Base-by-base conservation (phyloP, 2,329 filamentous ascomycete species). In the Ophiostoma tasmaniense region DNA sequence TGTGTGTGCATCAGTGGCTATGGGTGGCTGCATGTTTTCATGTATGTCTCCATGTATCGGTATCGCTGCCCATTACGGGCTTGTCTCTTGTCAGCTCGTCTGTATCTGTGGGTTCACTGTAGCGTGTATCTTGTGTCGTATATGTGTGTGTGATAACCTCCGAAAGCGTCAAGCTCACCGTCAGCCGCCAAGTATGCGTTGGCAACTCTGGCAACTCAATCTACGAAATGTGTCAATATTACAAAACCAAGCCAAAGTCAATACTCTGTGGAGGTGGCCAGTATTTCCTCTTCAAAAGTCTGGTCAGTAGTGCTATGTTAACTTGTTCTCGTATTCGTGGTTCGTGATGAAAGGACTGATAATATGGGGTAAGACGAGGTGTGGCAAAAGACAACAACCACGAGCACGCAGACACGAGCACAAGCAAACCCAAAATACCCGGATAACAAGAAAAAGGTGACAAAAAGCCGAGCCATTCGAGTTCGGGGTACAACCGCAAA, bases 301-400 rank as follows among this genome's bases (percentile, higher is more conserved):
- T 13, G 42, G 25, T 10, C 17, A 55, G 10, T 25, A 25, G 50
- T 25, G 22, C 22, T 55, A 28, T 25, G 20, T 20, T 25, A 55
- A 22, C 50, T 55, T 25, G 50, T 55, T 25, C 50, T 55, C 10
- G 22, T 55, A 10, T 55, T 55, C 10, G 22, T 55, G 50, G 50
- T 55, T 55, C n/a, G 50, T 55, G 50, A 55, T 55, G n/a, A 55
- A 55, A 55, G 50, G 50, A 55, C 50, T 55, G 50, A 25, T 45
- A 25, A 55, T 55, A 55, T 8, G 50, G 50, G 50, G 50, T 55
- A 55, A 25, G 50, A 55, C 50, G 50, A 25, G 50, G 10, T 55
- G 50, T 55, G 50, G 50, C 50, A 55, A 55, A 25, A 25, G 11
- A 13, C 13, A 55, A 22, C 50, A 25, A 25, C n/a, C 50, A 55